Percentiles rank a stretch among this genome's conserved stretches.
Evolutionary conservation across 495 filamentous ascomycete genomes (phyloP).

Genomic region (Aspergillus sparsus): DNA sequence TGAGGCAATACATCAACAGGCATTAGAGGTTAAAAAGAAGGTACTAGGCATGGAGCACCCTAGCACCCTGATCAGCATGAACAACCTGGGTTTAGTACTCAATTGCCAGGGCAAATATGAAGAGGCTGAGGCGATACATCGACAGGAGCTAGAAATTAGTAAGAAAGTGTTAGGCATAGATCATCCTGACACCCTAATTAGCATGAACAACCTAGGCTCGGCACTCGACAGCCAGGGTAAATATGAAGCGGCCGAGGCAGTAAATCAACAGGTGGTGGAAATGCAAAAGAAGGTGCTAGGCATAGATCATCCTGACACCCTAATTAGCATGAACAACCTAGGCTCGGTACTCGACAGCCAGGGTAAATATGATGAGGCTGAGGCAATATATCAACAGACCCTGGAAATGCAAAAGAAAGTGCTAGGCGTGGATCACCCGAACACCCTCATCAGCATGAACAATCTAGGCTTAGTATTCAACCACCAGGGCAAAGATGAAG

Average conservation of each 20-base stretch:
- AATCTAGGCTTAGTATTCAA: neutral
- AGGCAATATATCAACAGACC: neutral
- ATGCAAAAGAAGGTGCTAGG: neutral
- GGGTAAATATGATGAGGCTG: neutral
- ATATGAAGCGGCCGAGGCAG: neutral
- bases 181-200: neutral
- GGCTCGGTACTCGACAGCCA: neutral
- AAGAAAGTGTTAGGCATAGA: neutral
- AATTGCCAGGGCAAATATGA: neutral
- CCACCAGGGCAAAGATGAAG: neutral
- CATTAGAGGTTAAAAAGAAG: neutral
- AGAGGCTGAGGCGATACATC: neutral
- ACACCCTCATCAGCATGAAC: neutral
- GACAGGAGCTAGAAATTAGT: neutral
- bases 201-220: neutral
- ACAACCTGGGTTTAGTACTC: neutral
- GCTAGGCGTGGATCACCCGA: neutral
- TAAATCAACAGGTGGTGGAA: neutral
- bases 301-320: neutral
- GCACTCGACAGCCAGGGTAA: neutral
- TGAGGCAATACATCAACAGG: neutral
- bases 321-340: neutral
- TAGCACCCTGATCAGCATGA: neutral
- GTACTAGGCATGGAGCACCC: neutral
- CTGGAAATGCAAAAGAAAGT: conserved; percentile 4